Percentiles rank a stretch among this genome's conserved stretches.
phyloP scores from a whole-genome alignment of 1,284 basidiomycete species.

The Cryptococcus sp. region DNA sequence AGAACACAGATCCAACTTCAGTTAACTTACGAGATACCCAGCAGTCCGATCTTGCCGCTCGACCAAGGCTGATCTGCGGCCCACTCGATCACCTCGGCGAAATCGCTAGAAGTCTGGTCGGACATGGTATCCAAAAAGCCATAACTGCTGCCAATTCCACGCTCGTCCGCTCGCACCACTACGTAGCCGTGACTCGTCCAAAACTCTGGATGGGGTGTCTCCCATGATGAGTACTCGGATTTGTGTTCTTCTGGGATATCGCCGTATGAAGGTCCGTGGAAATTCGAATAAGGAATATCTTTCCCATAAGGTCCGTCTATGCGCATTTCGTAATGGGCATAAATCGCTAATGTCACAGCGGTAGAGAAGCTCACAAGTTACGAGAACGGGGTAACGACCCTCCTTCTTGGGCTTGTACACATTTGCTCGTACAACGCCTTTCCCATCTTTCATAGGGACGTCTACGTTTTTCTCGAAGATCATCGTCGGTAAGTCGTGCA shows the following conservation, averaged over 20 bases:
- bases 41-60: constrained; percentile 45
- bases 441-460: constrained; percentile 40
- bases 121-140: constrained; percentile 47
- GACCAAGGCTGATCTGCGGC: constrained; percentile 46
- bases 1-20: neutral
- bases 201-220: constrained; percentile 45
- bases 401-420: constrained; percentile 37
- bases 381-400: constrained; percentile 37
- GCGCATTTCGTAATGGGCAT: no score
- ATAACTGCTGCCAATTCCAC: constrained; percentile 41
- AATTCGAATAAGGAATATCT: constrained; percentile 39
- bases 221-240: constrained; percentile 42
- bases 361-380: constrained; percentile 30
- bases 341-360: no score
- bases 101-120: constrained; percentile 40
- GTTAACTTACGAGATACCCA: constrained; percentile 36
- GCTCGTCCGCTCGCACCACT: constrained; percentile 49
- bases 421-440: constrained; percentile 38
- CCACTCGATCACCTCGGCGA: constrained; percentile 48
- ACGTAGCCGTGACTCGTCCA: constrained; percentile 46
- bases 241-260: constrained; percentile 46
- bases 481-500: constrained; percentile 12
- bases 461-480: constrained; percentile 38
- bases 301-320: constrained; percentile 46
- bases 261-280: constrained; percentile 33